Evolutionary conservation across 441 rosid genomes (phyloP).

Genomic region (Erysimum pusillum): DNA sequence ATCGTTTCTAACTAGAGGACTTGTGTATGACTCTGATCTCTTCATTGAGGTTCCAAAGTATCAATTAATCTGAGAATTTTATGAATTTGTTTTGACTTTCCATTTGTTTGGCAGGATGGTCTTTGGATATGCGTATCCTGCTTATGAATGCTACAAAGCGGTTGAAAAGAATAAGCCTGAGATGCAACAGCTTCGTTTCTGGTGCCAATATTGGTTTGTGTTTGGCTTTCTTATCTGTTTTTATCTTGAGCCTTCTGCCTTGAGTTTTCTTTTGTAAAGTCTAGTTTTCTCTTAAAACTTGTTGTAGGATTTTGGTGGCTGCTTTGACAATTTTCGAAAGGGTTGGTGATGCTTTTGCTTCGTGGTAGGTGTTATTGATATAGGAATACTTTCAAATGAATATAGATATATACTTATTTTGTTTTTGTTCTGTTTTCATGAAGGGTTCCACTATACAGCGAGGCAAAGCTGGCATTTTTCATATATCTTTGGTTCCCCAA

Average conservation of each 20-base stretch:
- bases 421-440: constrained; percentile 26
- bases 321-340: constrained; percentile 79
- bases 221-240: constrained; percentile 11
- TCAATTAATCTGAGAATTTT: background rate
- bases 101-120: constrained; percentile 67
- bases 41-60: constrained; percentile 17
- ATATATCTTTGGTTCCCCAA: constrained; percentile 74
- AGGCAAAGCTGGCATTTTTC: constrained; percentile 71
- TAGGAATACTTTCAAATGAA: constrained; percentile 7
- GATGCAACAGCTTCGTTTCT: constrained; percentile 93
- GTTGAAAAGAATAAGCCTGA: constrained; percentile 96
- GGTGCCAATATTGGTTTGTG: constrained; percentile 97
- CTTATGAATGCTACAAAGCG: constrained; percentile 94
- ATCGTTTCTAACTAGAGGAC: constrained; percentile 95
- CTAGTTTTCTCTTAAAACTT: constrained; percentile 33
- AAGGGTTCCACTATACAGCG: constrained; percentile 77
- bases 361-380: constrained; percentile 60
- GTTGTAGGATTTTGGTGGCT: constrained; percentile 92
- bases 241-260: background rate
- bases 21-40: constrained; percentile 69
- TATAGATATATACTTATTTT: background rate
- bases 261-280: constrained; percentile 9
- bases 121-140: constrained; percentile 97
- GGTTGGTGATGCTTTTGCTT: constrained; percentile 80
- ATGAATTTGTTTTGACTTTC: constrained; percentile 15